A percentile compares a stretch with the other conserved stretches of the same genome.
Conservation (phyloP, 208 protist species). For the Hexamita inflata region DNA sequence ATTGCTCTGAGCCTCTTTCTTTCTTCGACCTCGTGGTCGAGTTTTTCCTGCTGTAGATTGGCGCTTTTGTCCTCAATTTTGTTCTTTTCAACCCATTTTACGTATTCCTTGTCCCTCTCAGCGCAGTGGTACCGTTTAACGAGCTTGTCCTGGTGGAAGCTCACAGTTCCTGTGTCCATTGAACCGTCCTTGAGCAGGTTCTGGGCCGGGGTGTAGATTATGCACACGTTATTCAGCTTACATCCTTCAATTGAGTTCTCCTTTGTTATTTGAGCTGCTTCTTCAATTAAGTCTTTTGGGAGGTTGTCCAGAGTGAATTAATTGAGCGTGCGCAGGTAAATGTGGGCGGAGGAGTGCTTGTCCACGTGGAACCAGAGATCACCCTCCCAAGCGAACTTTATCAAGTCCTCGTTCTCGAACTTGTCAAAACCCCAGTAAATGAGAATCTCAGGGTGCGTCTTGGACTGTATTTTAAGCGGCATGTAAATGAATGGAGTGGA, state of each 20-base stretch:
- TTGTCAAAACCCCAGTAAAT: constrained; percentile 47
- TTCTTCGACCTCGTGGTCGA: background rate
- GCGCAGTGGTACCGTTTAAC: constrained; percentile 13
- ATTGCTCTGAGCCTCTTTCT: background rate
- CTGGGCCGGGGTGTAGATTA: constrained; percentile 40
- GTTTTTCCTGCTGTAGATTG: background rate
- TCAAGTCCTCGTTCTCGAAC: constrained; percentile 46
- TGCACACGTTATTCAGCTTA: constrained; percentile 32
- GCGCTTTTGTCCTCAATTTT: background rate
- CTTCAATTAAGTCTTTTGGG: constrained; percentile 37
- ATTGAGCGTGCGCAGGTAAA: constrained; percentile 35
- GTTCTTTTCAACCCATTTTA: background rate
- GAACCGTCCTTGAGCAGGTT: constrained; percentile 39
- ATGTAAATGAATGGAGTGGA: no score
- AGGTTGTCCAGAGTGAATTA: constrained; percentile 30
- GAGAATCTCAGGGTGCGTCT: background rate
- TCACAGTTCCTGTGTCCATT: constrained; percentile 45
- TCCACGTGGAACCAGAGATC: constrained; percentile 50
- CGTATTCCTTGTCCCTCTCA: background rate
- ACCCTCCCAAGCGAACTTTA: constrained; percentile 39
- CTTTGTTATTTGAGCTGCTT: constrained; percentile 43
- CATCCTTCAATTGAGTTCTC: constrained; percentile 48
- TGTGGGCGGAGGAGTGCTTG: constrained; percentile 45
- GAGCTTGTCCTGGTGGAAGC: constrained; percentile 41
- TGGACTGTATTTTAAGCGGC: no score